phyloP scores from a whole-genome alignment of 2,329 filamentous ascomycete species.

The Pyricularia sp. region DNA sequence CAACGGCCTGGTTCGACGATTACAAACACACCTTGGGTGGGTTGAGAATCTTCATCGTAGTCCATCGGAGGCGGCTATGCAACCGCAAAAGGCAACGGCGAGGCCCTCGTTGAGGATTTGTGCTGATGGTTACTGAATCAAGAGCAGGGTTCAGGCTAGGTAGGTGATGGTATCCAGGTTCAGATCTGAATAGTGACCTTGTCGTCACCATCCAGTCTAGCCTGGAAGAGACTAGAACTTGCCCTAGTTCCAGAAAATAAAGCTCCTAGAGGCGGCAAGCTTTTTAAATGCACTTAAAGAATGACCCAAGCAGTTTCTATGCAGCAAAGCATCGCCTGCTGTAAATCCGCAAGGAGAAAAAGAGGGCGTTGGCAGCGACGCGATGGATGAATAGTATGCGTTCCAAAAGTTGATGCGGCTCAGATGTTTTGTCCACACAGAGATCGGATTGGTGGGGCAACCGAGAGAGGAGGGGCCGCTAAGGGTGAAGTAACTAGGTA shows the following conservation, averaged over 20 bases:
- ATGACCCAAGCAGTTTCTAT: not conserved
- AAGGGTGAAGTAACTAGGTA: not conserved
- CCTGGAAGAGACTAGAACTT: not conserved
- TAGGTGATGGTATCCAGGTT: not conserved
- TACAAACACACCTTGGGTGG: not conserved
- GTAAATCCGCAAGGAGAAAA: not conserved
- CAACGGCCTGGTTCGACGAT: not conserved
- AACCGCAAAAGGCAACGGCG: slow-evolving; percentile 2
- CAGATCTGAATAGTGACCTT: not conserved
- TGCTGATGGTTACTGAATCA: not conserved
- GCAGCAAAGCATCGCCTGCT: not conserved
- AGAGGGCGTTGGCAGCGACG: not conserved
- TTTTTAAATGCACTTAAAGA: not conserved
- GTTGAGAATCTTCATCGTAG: slow-evolving; percentile 1
- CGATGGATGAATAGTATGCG: not conserved
- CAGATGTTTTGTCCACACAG: not conserved
- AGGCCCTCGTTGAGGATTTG: not conserved
- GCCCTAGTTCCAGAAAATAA: not conserved
- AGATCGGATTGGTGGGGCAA: slow-evolving; percentile 1
- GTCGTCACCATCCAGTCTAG: not conserved
- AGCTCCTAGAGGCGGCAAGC: not conserved
- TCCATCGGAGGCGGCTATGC: slow-evolving; percentile 1
- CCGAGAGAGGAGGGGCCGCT: not conserved
- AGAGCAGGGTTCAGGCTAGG: not conserved
- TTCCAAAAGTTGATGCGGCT: not conserved